Conservation (phyloP, 2,329 filamentous ascomycete species). For the Scopulariopsis brevicaulis region DNA sequence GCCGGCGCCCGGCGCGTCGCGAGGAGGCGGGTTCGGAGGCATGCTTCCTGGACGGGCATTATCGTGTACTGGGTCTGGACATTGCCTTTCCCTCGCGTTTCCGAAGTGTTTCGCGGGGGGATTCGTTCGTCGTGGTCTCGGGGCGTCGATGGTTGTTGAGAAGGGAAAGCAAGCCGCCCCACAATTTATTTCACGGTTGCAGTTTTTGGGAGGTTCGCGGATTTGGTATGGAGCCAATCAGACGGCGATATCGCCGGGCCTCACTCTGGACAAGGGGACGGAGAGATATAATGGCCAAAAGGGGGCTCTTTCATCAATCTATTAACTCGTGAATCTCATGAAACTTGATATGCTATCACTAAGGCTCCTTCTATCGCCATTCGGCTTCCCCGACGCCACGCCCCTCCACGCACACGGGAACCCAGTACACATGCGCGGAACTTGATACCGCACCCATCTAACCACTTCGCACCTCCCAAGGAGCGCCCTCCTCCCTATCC, state of each 20-base stretch:
- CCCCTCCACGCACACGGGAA: neutral
- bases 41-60: neutral
- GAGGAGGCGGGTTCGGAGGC: neutral
- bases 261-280: neutral
- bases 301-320: neutral
- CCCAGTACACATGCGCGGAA: too few species aligned
- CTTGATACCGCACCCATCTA: neutral
- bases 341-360: neutral
- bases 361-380: neutral
- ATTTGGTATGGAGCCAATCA: neutral
- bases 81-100: neutral
- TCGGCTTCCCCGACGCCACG: neutral
- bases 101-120: neutral
- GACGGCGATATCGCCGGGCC: neutral
- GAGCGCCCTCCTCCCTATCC: neutral
- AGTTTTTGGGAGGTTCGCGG: neutral
- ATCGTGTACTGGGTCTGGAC: neutral
- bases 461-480: neutral
- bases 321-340: slow-evolving; percentile 3
- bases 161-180: neutral
- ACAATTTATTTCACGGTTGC: neutral
- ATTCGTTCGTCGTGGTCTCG: neutral
- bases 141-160: neutral
- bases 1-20: neutral
- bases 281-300: neutral